Evolutionary conservation across 2,329 filamentous ascomycete genomes (phyloP).

Genomic region (Colletotrichum euphorbiae): DNA sequence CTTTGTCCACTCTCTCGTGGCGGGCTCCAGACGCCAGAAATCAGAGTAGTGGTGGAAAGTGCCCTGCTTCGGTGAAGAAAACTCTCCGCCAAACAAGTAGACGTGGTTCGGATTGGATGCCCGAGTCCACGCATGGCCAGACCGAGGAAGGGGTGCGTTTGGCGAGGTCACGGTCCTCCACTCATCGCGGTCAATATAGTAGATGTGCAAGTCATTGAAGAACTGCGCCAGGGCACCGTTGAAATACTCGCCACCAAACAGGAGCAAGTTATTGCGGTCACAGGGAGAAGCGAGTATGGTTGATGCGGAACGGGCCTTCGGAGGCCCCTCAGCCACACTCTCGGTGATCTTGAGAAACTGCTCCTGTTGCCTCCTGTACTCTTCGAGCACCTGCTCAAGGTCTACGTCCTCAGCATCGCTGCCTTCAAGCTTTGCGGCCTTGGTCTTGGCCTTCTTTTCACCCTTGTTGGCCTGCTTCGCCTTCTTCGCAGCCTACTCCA

Average conservation of each 20-base stretch:
- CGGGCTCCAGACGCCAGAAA: conserved; percentile 93
- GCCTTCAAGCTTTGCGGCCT: conserved; percentile 77
- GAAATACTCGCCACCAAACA: conserved; percentile 96
- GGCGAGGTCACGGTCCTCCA: conserved; percentile 93
- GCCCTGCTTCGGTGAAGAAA: conserved; percentile 95
- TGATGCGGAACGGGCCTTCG: conserved; percentile 81
- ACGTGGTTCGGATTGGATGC: conserved; percentile 86
- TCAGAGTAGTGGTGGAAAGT: conserved; percentile 99
- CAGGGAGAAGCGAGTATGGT: conserved; percentile 87
- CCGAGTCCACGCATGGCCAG: conserved; percentile 94
- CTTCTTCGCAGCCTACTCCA: conserved; percentile 68
- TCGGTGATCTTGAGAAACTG: conserved; percentile 96
- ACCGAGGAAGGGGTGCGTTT: conserved; percentile 90
- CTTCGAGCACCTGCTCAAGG: conserved; percentile 90
- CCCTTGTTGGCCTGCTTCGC: conserved; percentile 89
- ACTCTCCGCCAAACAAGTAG: conserved; percentile 96
- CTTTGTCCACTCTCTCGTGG: conserved; percentile 88
- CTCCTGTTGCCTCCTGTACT: conserved; percentile 93
- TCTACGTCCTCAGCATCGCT: conserved; percentile 94
- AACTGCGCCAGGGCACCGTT: conserved; percentile 87
- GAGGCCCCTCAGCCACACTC: conserved; percentile 75
- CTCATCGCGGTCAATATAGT: conserved; percentile 85
- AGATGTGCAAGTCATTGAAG: conserved; percentile 75
- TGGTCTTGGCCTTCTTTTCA: conserved; percentile 83
- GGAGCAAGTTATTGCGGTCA: conserved; percentile 86